Evolutionary conservation across 805 yeast genomes (phyloP), one percentile per base, ranked within the genome.

Genomic region (Saccharomycopsis selenospora): DNA sequence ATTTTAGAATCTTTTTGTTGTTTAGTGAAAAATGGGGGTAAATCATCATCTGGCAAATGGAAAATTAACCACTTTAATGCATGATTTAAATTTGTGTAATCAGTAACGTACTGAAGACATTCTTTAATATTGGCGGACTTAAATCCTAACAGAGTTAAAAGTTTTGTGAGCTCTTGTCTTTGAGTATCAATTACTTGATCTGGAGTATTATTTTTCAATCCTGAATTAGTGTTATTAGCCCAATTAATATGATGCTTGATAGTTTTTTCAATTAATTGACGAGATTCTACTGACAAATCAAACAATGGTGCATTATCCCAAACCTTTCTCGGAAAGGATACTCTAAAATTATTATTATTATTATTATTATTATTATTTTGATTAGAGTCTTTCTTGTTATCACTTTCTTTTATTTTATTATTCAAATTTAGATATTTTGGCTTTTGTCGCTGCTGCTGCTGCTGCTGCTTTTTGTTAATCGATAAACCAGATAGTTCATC

Each of bases 21-120:
- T 52, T 80, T 79, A 14, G 73, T 71, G 57, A 85, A 85, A 42
- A 71, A 67, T 0, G 66, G 56, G 0, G 99, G 99, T 27, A 91
- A 67, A 58, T 91, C 99, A 60, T 90, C 98, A 54, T 93, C 97
- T 0, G 98, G 98, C 2, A 91, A 77, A 59, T 91, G 93, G 55
- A 90, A 81, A 8, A 91, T 65, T 17, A 91, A 72, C 91, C 93
- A 85, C 52, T 82, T 86, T 40, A 85, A 63, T 0, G 82, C 72
- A 22, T 73, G 77, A 1, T 73, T 69, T 48, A 78, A 71, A 1
- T 72, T 57, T 17, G 38, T 14, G 17, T 17, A 33, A 20, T 33
- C 38, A 3, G 60, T 54, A 0, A 81, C 61, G 58, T 85, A 85
- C 24, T 68, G 65, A 42, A 86, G 65, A 0, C 96, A 80, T 58